Conservation (phyloP, 2,329 filamentous ascomycete species). For the Clarireedia paspali region DNA sequence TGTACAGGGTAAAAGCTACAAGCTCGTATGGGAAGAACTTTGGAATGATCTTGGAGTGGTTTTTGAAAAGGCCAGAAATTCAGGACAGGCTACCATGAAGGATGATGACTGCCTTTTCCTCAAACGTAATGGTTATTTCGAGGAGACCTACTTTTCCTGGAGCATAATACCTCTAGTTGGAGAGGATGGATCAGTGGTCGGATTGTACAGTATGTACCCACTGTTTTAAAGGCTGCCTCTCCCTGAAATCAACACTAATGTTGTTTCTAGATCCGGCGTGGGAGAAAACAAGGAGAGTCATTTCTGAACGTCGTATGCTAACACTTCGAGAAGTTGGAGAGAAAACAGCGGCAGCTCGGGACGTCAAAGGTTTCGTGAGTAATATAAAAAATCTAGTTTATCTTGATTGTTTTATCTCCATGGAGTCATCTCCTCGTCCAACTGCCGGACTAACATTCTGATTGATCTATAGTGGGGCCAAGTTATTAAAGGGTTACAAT, state of each 20-base stretch:
- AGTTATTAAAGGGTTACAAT: constrained; percentile 60
- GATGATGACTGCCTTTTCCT: constrained; percentile 74
- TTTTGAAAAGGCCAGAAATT: constrained; percentile 58
- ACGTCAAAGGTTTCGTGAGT: constrained; percentile 54
- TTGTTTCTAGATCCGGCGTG: constrained; percentile 54
- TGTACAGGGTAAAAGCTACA: constrained; percentile 53
- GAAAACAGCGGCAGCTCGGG: constrained; percentile 62
- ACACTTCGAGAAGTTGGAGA: constrained; percentile 73
- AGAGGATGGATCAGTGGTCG: constrained; percentile 64
- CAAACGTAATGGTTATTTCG: constrained; percentile 58
- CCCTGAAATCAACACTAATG: constrained; percentile 29
- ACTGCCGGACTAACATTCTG: background rate
- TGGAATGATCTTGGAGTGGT: constrained; percentile 64
- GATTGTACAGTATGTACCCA: constrained; percentile 39
- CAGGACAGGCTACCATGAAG: constrained; percentile 76
- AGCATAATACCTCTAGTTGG: constrained; percentile 72
- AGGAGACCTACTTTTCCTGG: constrained; percentile 67
- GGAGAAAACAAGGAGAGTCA: constrained; percentile 70
- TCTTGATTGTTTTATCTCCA: background rate
- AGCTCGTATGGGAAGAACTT: constrained; percentile 62
- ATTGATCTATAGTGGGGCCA: constrained; percentile 48
- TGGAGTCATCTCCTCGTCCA: background rate
- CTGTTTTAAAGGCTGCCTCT: too few relatives aligned
- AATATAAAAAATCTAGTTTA: background rate
- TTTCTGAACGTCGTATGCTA: constrained; percentile 73